Evolutionary conservation across 176 grass and related monocot species (phyloP).

Genomic region (Oryza glumipatula): DNA sequence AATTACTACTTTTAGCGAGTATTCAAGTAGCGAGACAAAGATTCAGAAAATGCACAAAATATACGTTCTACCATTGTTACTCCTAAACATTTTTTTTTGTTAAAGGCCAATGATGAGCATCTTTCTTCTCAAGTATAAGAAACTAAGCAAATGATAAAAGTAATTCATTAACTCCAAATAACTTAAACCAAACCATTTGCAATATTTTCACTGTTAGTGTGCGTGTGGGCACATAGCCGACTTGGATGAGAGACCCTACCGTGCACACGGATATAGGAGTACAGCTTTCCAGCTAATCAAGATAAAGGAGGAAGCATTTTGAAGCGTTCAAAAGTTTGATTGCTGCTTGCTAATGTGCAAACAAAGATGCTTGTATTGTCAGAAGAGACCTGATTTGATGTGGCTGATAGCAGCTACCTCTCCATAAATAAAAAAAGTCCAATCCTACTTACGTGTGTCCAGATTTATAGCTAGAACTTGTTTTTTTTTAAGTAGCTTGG

Average conservation of each 20-base stretch:
- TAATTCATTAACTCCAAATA: neutral
- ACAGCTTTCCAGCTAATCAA: neutral
- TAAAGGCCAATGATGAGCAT: neutral
- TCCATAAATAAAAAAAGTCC: no score
- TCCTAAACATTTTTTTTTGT: neutral
- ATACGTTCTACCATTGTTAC: neutral
- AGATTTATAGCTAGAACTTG: no score
- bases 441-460: no score
- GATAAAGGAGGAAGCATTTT: neutral
- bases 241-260: neutral
- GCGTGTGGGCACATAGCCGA: neutral
- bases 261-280: neutral
- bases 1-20: no score
- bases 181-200: neutral
- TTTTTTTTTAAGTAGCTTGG: no score
- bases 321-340: constrained; percentile 23
- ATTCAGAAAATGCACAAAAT: neutral
- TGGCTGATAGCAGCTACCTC: no score
- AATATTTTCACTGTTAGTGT: neutral
- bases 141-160: neutral
- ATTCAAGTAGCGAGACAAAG: no score
- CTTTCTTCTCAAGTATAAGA: neutral
- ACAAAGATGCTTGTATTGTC: neutral
- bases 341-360: neutral
- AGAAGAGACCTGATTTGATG: neutral